Conservation (phyloP, 2,329 filamentous ascomycete species). For the Orbilia ellipsospora region DNA sequence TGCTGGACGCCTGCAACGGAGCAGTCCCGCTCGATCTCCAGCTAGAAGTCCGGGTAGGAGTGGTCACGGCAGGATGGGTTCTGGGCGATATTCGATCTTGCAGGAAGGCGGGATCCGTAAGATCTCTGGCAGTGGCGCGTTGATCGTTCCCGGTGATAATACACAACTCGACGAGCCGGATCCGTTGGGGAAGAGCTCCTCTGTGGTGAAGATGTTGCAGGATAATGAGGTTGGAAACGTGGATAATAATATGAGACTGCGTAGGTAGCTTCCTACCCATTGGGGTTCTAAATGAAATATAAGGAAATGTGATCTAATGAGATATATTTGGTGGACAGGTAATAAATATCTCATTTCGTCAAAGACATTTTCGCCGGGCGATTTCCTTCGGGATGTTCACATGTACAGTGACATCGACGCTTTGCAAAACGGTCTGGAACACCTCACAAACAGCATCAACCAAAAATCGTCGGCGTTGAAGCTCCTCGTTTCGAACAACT, state of each 20-base stretch:
- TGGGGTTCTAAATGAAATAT: conserved; percentile 5
- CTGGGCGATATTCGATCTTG: conserved; percentile 58
- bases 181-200: conserved; percentile 86
- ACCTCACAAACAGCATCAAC: conserved; percentile 90
- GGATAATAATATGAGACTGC: conserved; percentile 82
- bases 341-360: conserved; percentile 96
- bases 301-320: conserved; percentile 34
- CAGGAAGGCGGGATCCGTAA: conserved; percentile 56
- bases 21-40: conserved; percentile 32
- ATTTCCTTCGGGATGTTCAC: conserved; percentile 94
- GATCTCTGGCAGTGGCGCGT: conserved; percentile 54
- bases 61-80: conserved; percentile 18
- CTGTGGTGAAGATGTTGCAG: conserved; percentile 82
- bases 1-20: conserved; percentile 35
- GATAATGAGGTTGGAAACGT: conserved; percentile 77
- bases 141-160: conserved; percentile 66
- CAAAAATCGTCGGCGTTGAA: conserved; percentile 98
- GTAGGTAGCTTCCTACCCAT: conserved; percentile 66
- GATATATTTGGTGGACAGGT: conserved; percentile 65
- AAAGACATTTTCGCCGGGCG: conserved; percentile 89
- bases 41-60: conserved; percentile 26
- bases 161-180: conserved; percentile 93
- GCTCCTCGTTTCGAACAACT: conserved; percentile 95
- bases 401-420: conserved; percentile 83
- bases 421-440: conserved; percentile 82